These are phyloP conservation scores for Cadophora sp. DNA, from an alignment of 2,329 filamentous ascomycete species.

Conservation along the genomic window DNA sequence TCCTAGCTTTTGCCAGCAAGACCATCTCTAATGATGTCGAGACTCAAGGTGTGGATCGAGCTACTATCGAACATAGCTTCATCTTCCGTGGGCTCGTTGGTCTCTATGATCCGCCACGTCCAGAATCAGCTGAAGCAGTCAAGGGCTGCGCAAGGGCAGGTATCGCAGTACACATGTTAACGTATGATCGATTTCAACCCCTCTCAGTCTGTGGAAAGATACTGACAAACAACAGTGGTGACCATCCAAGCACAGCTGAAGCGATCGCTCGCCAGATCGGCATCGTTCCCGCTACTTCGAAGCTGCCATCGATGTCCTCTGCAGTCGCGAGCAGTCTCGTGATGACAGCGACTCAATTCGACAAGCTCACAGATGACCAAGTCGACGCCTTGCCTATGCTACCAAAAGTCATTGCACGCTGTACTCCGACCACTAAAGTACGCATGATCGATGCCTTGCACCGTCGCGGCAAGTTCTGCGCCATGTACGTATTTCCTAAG, in stretches of 20 bases:
- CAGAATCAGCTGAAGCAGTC: slow-evolving; percentile 63
- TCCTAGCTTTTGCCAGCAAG: slow-evolving; percentile 67
- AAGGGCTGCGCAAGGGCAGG: slow-evolving; percentile 69
- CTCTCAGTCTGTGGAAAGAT: too few relatives aligned
- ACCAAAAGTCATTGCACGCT: slow-evolving; percentile 82
- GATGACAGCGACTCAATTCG: slow-evolving; percentile 79
- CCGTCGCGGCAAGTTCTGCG: slow-evolving; percentile 71
- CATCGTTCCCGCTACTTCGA: slow-evolving; percentile 70
- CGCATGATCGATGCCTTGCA: slow-evolving; percentile 92
- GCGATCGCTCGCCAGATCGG: slow-evolving; percentile 82
- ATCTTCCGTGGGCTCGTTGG: slow-evolving; percentile 72
- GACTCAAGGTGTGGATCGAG: slow-evolving; percentile 56
- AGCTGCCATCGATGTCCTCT: slow-evolving; percentile 58
- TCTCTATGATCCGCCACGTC: slow-evolving; percentile 63
- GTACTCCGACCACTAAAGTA: slow-evolving; percentile 85
- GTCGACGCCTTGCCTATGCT: slow-evolving; percentile 80
- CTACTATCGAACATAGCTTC: slow-evolving; percentile 70
- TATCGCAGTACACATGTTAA: slow-evolving; percentile 80
- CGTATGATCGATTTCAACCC: slow-evolving; percentile 42
- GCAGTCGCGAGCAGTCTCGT: slow-evolving; percentile 71
- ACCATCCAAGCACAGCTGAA: slow-evolving; percentile 78
- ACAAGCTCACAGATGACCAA: slow-evolving; percentile 75
- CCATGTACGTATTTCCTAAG: slow-evolving; percentile 42
- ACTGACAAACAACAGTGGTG: slow-evolving; percentile 53
- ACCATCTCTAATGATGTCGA: slow-evolving; percentile 36